phyloP scores from a whole-genome alignment of 164 flowering plant genomes.

The Vitis riparia region DNA sequence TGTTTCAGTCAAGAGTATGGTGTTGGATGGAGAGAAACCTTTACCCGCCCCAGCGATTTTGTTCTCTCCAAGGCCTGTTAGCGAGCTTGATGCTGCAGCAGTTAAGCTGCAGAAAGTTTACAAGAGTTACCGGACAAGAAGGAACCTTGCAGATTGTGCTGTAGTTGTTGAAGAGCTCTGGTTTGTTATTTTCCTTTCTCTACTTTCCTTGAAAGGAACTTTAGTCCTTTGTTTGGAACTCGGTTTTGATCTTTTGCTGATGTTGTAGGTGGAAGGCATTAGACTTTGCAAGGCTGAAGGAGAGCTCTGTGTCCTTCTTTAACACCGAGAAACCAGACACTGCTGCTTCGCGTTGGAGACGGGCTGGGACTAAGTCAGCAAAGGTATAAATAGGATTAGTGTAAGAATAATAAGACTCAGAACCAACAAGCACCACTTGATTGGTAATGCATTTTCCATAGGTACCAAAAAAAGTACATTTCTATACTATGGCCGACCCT shows the following conservation, averaged over 20 bases:
- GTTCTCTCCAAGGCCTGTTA: constrained; percentile 30
- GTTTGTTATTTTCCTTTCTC: constrained; percentile 27
- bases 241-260: neutral
- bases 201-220: neutral
- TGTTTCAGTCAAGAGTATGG: constrained; percentile 26
- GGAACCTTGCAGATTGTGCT: constrained; percentile 79
- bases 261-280: constrained; percentile 68
- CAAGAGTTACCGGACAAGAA: constrained; percentile 69
- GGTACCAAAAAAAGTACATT: too few relatives aligned
- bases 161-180: constrained; percentile 73
- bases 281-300: constrained; percentile 53
- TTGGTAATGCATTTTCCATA: too few relatives aligned
- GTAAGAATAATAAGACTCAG: too few relatives aligned
- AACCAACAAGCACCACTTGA: too few relatives aligned
- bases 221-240: neutral
- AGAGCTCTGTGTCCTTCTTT: constrained; percentile 58
- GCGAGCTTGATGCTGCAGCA: constrained; percentile 62
- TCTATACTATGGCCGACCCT: too few relatives aligned
- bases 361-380: constrained; percentile 56
- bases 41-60: constrained; percentile 10
- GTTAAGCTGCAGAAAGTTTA: constrained; percentile 66
- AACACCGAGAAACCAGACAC: constrained; percentile 43
- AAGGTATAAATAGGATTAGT: constrained; percentile 35
- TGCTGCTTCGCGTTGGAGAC: constrained; percentile 55
- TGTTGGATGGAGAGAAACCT: neutral